phyloP scores from a whole-genome alignment of 805 yeast species.

The Kodamaea restingae region DNA sequence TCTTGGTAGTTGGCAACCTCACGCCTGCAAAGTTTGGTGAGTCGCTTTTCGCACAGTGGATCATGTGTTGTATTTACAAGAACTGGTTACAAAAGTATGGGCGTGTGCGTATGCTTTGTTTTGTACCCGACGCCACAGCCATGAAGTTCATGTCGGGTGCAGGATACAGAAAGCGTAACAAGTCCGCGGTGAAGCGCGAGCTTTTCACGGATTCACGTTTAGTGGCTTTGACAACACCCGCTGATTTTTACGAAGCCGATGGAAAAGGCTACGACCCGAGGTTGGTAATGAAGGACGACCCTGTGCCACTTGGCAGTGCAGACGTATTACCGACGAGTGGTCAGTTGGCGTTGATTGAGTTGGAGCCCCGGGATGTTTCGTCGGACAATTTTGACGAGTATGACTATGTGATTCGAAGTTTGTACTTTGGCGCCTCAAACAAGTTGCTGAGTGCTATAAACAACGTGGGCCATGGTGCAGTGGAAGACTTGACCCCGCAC shows the following conservation, averaged over 20 bases:
- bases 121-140: conserved; percentile 57
- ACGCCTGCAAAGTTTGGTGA: conserved; percentile 53
- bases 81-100: conserved; percentile 76
- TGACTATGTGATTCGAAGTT: conserved; percentile 53
- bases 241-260: conserved; percentile 18
- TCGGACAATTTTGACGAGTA: conserved; percentile 49
- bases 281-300: conserved; percentile 33
- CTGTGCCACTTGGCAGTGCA: conserved; percentile 26
- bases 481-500: conserved; percentile 41
- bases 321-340: conserved; percentile 27
- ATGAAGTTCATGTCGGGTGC: conserved; percentile 57
- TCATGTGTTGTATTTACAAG: conserved; percentile 59
- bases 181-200: conserved; percentile 63
- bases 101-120: conserved; percentile 66
- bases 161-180: conserved; percentile 49
- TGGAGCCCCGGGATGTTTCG: conserved; percentile 38
- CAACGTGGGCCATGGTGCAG: conserved; percentile 80
- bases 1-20: conserved; percentile 58
- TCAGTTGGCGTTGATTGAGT: conserved; percentile 54
- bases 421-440: conserved; percentile 30
- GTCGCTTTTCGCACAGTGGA: conserved; percentile 69
- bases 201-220: conserved; percentile 56
- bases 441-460: conserved; percentile 45
- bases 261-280: conserved; percentile 37
- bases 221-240: conserved; percentile 42